Conservation (phyloP, 2,329 filamentous ascomycete species). For the Pseudogymnoascus sp. region DNA sequence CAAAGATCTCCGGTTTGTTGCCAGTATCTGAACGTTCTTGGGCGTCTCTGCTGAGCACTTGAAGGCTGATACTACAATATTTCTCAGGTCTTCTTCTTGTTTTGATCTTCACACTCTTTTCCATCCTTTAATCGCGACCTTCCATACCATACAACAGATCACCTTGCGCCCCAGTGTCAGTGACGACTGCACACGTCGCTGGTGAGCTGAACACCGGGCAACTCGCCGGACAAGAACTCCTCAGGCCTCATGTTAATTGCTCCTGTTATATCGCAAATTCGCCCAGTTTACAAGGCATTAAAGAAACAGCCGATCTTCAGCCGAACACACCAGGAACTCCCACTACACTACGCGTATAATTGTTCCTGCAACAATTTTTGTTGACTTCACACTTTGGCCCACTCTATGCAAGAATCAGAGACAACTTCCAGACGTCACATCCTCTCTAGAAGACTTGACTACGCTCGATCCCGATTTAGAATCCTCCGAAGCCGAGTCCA, state of each 20-base stretch:
- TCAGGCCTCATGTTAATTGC: not conserved
- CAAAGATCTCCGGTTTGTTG: slow-evolving; percentile 2
- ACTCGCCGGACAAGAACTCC: not conserved
- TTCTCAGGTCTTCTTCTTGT: not conserved
- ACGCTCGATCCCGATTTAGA: not conserved
- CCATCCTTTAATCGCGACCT: not conserved
- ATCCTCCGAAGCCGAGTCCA: not conserved
- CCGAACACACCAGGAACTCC: not conserved
- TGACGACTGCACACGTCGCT: not conserved
- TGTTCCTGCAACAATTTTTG: not conserved
- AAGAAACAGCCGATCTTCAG: not conserved
- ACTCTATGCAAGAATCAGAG: not conserved
- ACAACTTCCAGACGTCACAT: not conserved
- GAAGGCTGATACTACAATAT: not conserved
- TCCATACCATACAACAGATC: not conserved
- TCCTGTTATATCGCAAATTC: not conserved
- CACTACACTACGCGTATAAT: not conserved
- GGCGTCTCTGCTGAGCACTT: not conserved
- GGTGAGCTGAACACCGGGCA: not conserved
- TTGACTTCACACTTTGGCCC: not conserved
- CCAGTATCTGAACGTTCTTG: not conserved
- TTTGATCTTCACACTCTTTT: not conserved
- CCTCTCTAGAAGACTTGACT: not conserved
- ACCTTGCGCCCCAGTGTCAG: not conserved
- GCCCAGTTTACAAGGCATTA: not conserved